Base-by-base conservation (phyloP, 2,329 filamentous ascomycete species). In the Diaporthe australafricana region DNA sequence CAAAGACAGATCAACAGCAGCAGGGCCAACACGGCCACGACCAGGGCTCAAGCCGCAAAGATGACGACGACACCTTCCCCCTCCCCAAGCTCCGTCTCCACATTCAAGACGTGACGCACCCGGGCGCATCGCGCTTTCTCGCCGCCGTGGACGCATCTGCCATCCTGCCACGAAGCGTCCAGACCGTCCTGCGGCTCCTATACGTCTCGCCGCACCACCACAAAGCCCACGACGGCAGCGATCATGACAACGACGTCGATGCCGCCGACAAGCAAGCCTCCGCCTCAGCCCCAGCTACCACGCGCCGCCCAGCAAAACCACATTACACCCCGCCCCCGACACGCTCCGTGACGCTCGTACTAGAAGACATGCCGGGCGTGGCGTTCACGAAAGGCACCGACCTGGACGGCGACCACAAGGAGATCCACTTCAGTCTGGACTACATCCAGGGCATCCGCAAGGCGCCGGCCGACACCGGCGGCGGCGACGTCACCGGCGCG, bases 311-410 rank as follows among this genome's bases (percentile, higher is more conserved):
- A 40, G n/a, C 45, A 22, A 48, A 25, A 38, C 65, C 47, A 53
- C 56, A 11, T 32, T 60, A 60, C 45, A 69, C 82, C 67, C 78
- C 81, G 14, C 89, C 89, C 50, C 86, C 89, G n/a, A 96, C 94
- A 12, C 92, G 94, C 73, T 97, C 94, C 66, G 90, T 98, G 22
- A 98, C 95, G 0, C 83, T 98, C 45, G 87, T 98, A 72, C 85
- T 98, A 5, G 90, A 93, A 38, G 86, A 90, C 75, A 95, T 97
- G 89, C 86, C 84, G 60, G 96, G 96, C 63, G 94, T 98, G 5
- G 96, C 96, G 25, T 97, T 98, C 84, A 98, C 96, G 1, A 94
- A 90, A 22, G 73, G 73, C 14, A 71, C 63, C 16, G 68, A 71
- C 8, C 68, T 74, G 20, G 73, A 74, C 56, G 20, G 45, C 42